These are phyloP conservation scores for Naganishia kalamii DNA, from an alignment of 768 basidiomycete genomes.

Conservation along the genomic window DNA sequence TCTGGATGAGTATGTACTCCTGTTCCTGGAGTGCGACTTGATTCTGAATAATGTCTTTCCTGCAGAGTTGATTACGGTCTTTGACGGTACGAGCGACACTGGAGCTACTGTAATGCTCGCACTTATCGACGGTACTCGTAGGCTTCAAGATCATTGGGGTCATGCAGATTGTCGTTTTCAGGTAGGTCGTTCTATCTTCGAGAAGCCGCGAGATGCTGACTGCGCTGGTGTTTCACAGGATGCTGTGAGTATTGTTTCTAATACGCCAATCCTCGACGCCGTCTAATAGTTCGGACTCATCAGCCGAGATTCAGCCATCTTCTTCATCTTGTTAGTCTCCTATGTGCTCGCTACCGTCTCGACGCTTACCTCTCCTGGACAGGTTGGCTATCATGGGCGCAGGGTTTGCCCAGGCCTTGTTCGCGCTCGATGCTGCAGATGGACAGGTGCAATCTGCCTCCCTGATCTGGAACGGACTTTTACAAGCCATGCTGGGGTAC, in stretches of 20 bases:
- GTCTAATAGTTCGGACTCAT: neutral
- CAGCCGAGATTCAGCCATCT: slow-evolving; percentile 73
- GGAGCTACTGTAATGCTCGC: neutral
- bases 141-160: slow-evolving; percentile 84
- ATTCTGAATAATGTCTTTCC: neutral
- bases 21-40: neutral
- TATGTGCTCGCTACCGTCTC: neutral
- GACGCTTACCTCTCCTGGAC: slow-evolving; percentile 7
- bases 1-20: slow-evolving; percentile 55
- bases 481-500: slow-evolving; percentile 77
- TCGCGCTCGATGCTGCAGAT: slow-evolving; percentile 85
- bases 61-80: slow-evolving; percentile 36
- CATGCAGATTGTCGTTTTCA: slow-evolving; percentile 85
- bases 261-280: neutral
- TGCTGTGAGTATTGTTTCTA: slow-evolving; percentile 52
- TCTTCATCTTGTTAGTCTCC: slow-evolving; percentile 62
- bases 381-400: slow-evolving; percentile 67
- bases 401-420: slow-evolving; percentile 67
- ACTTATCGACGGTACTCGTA: slow-evolving; percentile 49
- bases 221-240: slow-evolving; percentile 41
- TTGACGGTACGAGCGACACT: slow-evolving; percentile 30
- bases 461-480: slow-evolving; percentile 63
- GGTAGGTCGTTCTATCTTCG: slow-evolving; percentile 38
- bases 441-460: slow-evolving; percentile 56
- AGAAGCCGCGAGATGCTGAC: neutral